Evolutionary conservation across 805 yeast species (phyloP), one percentile per base, ranked within the genome.

Genomic region (Schwanniomyces pseudopolymorphus): DNA sequence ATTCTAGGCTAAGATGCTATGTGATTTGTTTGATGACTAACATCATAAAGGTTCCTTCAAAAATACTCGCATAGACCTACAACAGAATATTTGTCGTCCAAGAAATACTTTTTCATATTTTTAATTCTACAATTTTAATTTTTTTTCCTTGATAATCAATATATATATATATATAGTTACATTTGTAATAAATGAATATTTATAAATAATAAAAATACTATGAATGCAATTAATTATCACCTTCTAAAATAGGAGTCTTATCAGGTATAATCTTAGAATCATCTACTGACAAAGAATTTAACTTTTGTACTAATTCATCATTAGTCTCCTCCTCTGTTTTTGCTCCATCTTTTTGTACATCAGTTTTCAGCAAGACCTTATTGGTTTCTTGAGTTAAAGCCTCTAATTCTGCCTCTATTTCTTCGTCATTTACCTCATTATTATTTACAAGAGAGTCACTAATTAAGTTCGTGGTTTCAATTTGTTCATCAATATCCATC

Each of bases 1-100:
- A 73, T 72, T 31, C 64, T 73, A 52, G 77, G 77, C 24, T 72
- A 46, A 53, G 25, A 31, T n/a, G 16, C 35, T 31, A 31, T 31
- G 35, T 31, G 35, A 31, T 16, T 31, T 31, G 35, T 7, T 31
- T 14, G 35, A 31, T 14, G 35, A 31, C 35, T 3, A 31, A 31
- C 20, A 31, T 31, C 35, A 31, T 31, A 14, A 17, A 31, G 35
- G 35, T 16, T 31, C 20, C 35, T 31, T 14, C 17, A 5, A 31
- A 31, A 14, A 31, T 31, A 31, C 20, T 31, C 35, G 35, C 35
- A 31, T 31, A 31, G 35, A 31, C 35, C 19, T 14, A 31, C 35
- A 31, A 31, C 35, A 16, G 35, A 31, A 31, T 14, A 31, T 31
- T 26, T 31, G 35, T 16, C 20, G 35, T 31, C 35, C 35, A 14